Evolutionary conservation across 495 filamentous ascomycete genomes (phyloP), one percentile per base, ranked within the genome.

Genomic region (Penicillium pancosmium): DNA sequence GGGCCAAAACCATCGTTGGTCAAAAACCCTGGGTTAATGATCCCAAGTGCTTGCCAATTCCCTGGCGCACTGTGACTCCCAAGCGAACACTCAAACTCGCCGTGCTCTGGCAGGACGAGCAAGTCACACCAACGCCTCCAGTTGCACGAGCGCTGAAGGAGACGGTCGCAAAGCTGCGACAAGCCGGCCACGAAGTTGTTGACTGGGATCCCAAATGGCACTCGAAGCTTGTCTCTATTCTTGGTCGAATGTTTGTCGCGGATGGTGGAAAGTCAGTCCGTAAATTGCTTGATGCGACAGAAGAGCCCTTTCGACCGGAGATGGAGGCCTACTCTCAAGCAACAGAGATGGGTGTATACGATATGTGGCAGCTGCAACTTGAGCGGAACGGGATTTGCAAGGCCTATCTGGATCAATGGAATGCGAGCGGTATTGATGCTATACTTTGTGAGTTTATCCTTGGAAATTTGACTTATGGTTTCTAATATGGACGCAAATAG

Each of bases 61-160:
- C 58, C 3, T 65, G 62, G 59, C 52, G 63, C 54, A 46, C 48
- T 35, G 40, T 52, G 50, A 1, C 55, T 82, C 18, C 57, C 56
- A 41, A 60, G 35, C 46, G 51, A 12, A 54, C 21, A 35, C 66
- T 89, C 31, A 85, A 82, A 60, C 64, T 91, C 12, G 88, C 74
- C 4, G 77, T 91, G 3, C 59, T 89, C 2, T 83, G 79, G 78
- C 61, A 85, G 59, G 88, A 91, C 59, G 81, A 78, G 0, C 69
- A 87, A 25, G 85, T 90, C 23, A 78, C 71, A 31, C 86, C 86
- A 0, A 86, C 88, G 55, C 88, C 88, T 13, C 88, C 88, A 0
- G 76, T 90, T 0, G 66, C 70, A 0, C 73, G 86, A 5, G 86
- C 82, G 15, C 60, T 90, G 36, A 68, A 75, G 19, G 68, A 78